Evolutionary conservation across 2,329 filamentous ascomycete species (phyloP), one percentile per base, ranked within the genome.

Genomic region (Pseudopyrenochaeta lycopersici): DNA sequence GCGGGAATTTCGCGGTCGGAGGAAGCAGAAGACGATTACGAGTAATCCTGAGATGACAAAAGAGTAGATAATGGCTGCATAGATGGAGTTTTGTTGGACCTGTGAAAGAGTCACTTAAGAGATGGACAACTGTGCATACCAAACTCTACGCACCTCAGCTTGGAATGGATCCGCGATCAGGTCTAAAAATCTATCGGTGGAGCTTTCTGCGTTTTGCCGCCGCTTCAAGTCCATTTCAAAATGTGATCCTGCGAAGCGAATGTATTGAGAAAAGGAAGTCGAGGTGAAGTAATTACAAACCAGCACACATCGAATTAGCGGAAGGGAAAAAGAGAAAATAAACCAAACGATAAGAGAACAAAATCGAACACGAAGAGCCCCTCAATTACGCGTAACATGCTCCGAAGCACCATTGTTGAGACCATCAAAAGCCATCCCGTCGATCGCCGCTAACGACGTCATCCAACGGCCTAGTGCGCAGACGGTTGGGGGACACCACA

Each of bases 1-100:
- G 60, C 93, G 85, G 48, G 88, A 90, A 75, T 97, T 93, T 75
- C 92, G 92, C 2, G 95, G 95, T 59, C 95, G 90, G 43, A 97
- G 83, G 66, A 96, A 82, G 62, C 92, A 98, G 82, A 98, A 99
- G 59, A 88, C 77, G 53, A 96, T 74, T 55, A 91, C 88, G 62
- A 97, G 88, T 56, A 88, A 80, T 52, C 86, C 71, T 5, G 92
- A 91, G 70, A 95, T 79, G 46, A 87, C 90, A 44, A 97, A 75
- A 7, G 93, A 96, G 27, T 90, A 92, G 55, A 83, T 90, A 39
- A 98, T 80, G 31, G 93, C 91, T 50, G 91, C 90, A 77, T 88
- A 89, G 49, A 97, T 84, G 42, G 92, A 90, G 54, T 84, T 82
- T 54, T 80, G 70, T 73, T 81, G 79, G 50, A 87, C 78, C 84